Percentiles rank a stretch among this genome's conserved stretches.
These are phyloP conservation scores for Yamadazyma philogaea DNA, from an alignment of 805 yeast species.

Conservation along the genomic window DNA sequence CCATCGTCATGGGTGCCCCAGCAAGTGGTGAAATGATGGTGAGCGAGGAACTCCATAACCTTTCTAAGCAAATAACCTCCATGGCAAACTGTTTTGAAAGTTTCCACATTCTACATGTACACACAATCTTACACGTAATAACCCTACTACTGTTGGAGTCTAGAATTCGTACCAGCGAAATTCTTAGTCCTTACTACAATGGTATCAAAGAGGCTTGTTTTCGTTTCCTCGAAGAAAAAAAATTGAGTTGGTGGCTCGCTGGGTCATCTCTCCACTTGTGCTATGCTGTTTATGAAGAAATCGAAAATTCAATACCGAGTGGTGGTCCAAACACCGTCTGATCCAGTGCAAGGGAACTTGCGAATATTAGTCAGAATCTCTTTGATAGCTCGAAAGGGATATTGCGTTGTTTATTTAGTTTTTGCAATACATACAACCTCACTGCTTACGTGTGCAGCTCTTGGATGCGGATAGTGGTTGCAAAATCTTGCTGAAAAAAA, in stretches of 20 bases:
- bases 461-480: too few species aligned
- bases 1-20: neutral
- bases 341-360: too few species aligned
- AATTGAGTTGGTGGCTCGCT: conserved; percentile 25
- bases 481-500: too few species aligned
- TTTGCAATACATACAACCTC: too few species aligned
- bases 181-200: conserved; percentile 9
- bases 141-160: conserved; percentile 24
- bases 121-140: conserved; percentile 25
- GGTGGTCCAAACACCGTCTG: too few species aligned
- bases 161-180: conserved; percentile 17
- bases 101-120: conserved; percentile 24
- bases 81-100: conserved; percentile 6
- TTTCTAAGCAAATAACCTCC: neutral
- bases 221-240: neutral
- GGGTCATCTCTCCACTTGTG: conserved; percentile 20
- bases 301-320: neutral
- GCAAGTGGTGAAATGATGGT: neutral
- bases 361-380: too few species aligned
- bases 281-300: conserved; percentile 3
- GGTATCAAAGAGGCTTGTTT: neutral
- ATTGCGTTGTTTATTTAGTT: too few species aligned
- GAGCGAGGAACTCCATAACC: conserved; percentile 12
- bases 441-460: too few species aligned
- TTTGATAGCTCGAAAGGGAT: too few species aligned